A percentile compares a stretch with the other conserved stretches of the same genome.
phyloP scores from a whole-genome alignment of 1,284 basidiomycete genomes.

The Boletus sp. region DNA sequence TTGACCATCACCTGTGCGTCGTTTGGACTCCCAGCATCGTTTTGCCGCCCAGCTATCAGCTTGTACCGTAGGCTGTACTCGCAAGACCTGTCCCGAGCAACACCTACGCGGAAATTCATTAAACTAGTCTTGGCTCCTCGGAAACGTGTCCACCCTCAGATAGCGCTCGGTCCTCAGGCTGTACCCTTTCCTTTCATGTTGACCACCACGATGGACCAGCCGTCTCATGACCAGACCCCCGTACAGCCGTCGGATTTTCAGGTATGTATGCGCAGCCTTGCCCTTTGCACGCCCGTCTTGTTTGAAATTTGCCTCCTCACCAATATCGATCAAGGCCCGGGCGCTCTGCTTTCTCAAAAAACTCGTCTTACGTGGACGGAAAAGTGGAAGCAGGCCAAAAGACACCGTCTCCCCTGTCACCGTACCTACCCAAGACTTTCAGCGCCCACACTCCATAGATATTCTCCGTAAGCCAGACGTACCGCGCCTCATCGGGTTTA shows the following conservation, averaged over 20 bases:
- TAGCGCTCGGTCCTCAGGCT: constrained; percentile 20
- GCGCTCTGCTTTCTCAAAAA: constrained; percentile 40
- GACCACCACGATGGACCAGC: constrained; percentile 25
- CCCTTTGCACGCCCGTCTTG: background rate
- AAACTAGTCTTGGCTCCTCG: constrained; percentile 22
- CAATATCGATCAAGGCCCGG: constrained; percentile 28
- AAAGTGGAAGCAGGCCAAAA: constrained; percentile 18
- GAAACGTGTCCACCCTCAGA: constrained; percentile 29
- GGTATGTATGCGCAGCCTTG: constrained; percentile 22
- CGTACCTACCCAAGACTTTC: constrained; percentile 19
- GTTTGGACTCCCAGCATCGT: background rate
- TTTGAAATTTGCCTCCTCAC: constrained; percentile 18
- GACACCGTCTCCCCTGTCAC: constrained; percentile 20
- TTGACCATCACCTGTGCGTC: background rate
- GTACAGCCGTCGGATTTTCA: constrained; percentile 29
- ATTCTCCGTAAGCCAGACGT: constrained; percentile 41
- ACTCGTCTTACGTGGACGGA: constrained; percentile 33
- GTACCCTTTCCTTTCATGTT: constrained; percentile 10
- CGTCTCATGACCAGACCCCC: constrained; percentile 24
- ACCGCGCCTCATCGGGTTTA: constrained; percentile 39
- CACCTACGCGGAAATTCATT: constrained; percentile 18
- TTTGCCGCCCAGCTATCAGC: background rate
- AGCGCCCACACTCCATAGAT: constrained; percentile 32
- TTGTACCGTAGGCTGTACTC: background rate
- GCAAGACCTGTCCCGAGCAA: background rate